phyloP scores from a whole-genome alignment of 2,329 filamentous ascomycete species.

The Pseudogymnoascus sp. region DNA sequence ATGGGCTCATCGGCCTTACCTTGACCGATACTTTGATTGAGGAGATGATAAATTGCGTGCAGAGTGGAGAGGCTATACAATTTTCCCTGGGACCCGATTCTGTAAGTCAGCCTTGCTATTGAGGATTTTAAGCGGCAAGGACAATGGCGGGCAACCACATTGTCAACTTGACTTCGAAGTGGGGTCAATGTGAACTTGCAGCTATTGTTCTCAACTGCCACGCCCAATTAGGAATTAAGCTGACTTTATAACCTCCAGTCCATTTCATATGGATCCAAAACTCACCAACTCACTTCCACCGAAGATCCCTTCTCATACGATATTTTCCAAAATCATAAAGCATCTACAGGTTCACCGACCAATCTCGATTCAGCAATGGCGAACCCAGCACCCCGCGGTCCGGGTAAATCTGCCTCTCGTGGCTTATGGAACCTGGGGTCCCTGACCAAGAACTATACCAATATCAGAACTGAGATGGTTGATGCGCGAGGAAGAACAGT shows the following conservation, averaged over 20 bases:
- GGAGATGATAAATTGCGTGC: constrained; percentile 54
- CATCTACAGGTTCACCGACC: constrained; percentile 48
- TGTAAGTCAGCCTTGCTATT: constrained; percentile 40
- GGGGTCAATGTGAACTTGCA: constrained; percentile 11
- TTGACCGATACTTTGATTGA: constrained; percentile 52
- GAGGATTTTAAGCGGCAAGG: background rate
- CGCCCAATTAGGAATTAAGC: constrained; percentile 11
- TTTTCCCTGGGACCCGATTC: constrained; percentile 51
- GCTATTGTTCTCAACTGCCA: constrained; percentile 13
- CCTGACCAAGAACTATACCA: background rate
- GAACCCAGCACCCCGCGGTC: constrained; percentile 28
- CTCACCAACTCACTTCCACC: constrained; percentile 40
- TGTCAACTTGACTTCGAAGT: constrained; percentile 12
- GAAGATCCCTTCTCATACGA: constrained; percentile 45
- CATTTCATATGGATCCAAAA: constrained; percentile 46
- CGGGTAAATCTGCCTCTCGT: constrained; percentile 12
- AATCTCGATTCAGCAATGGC: constrained; percentile 14
- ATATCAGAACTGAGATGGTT: background rate
- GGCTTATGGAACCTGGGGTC: constrained; percentile 15
- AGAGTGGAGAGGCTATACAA: constrained; percentile 49
- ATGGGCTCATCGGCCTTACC: constrained; percentile 52
- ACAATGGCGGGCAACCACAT: background rate
- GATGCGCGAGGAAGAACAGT: background rate
- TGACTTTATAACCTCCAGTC: constrained; percentile 34
- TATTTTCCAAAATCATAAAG: constrained; percentile 45